A percentile compares a stretch with the other conserved stretches of the same genome.
Evolutionary conservation across 2,329 filamentous ascomycete genomes (phyloP).

Genomic region (Drechslerella coelobrocha): DNA sequence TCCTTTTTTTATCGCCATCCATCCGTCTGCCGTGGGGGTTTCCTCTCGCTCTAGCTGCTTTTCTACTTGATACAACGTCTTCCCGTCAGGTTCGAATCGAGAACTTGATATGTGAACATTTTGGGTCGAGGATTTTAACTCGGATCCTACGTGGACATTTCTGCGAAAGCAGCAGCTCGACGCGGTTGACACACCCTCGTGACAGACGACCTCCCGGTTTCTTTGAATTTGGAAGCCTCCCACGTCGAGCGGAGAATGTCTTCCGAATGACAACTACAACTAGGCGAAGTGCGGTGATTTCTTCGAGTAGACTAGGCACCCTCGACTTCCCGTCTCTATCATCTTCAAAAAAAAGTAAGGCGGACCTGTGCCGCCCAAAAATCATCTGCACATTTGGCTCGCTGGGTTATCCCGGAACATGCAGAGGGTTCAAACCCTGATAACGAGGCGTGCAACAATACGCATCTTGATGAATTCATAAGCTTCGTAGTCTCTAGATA

Average conservation of each 20-base stretch:
- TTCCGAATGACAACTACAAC: neutral
- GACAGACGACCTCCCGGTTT: neutral
- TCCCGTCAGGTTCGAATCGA: too few relatives aligned
- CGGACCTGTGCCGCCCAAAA: conserved; percentile 4
- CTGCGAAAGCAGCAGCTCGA: neutral
- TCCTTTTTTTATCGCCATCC: too few relatives aligned
- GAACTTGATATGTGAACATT: too few relatives aligned
- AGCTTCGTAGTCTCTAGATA: neutral
- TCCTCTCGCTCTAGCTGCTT: too few relatives aligned
- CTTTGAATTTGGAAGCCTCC: neutral
- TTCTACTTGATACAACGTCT: too few relatives aligned
- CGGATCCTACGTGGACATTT: neutral
- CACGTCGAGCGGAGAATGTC: neutral
- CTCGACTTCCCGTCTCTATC: neutral
- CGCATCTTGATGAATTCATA: neutral
- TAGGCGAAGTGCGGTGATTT: neutral
- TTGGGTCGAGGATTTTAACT: neutral
- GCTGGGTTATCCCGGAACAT: conserved; percentile 6
- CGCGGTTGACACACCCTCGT: neutral
- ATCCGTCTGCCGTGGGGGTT: too few relatives aligned
- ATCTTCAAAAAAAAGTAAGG: too few relatives aligned
- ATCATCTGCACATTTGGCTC: conserved; percentile 1
- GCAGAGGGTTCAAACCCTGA: conserved; percentile 5
- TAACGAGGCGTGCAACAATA: conserved; percentile 4
- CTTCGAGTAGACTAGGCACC: neutral